These are phyloP conservation scores for Cladosporium colombiae DNA, from an alignment of 2,329 filamentous ascomycete species.

Conservation along the genomic window DNA sequence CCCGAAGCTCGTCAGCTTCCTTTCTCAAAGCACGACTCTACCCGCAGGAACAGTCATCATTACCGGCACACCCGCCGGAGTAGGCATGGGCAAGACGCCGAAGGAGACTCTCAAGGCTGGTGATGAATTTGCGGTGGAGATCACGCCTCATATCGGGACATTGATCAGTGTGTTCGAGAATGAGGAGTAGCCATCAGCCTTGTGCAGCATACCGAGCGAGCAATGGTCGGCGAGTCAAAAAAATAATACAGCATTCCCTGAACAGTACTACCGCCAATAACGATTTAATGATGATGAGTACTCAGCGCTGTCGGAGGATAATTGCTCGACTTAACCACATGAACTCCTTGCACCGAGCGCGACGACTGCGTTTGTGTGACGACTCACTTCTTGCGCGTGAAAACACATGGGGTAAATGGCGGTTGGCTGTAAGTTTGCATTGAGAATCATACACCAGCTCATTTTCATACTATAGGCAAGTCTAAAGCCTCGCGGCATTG, in stretches of 20 bases:
- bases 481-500: neutral
- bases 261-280: neutral
- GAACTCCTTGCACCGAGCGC: neutral
- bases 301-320: neutral
- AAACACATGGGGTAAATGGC: neutral
- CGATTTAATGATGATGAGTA: no score
- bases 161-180: neutral
- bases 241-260: neutral
- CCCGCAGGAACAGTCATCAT: conserved; percentile 46
- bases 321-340: neutral
- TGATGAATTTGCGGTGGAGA: conserved; percentile 1
- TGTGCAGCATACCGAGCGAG: neutral
- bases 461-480: neutral
- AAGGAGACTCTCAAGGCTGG: neutral
- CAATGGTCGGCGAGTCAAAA: neutral
- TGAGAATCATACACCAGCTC: neutral
- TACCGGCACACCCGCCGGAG: conserved; percentile 47
- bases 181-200: neutral
- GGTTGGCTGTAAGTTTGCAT: neutral
- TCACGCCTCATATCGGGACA: neutral
- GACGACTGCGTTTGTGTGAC: neutral
- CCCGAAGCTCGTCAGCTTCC: conserved; percentile 41
- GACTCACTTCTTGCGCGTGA: neutral
- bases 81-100: conserved; percentile 31
- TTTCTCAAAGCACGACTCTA: conserved; percentile 46